Base-by-base conservation (phyloP, 371 early-diverging fungal genomes). In the Rhizopus arrhizus region DNA sequence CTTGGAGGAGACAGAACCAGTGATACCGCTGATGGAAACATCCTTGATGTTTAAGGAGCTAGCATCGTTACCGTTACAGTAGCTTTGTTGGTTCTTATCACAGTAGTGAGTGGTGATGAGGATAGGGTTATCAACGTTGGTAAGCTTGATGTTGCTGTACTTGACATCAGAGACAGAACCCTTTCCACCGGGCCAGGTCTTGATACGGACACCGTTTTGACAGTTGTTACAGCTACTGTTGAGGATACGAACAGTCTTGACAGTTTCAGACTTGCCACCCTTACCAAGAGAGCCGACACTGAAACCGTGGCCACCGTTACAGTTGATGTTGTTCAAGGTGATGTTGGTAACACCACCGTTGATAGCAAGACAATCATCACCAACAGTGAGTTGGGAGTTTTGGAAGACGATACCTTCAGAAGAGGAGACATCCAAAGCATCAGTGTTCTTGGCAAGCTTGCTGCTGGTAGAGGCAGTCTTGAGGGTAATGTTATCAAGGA, bases 181-280 rank as follows among this genome's bases (percentile, higher is more conserved):
- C 48, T 65, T 66, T 29, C 74, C 74, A 13, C 74, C 74, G 4
- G 68, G 61, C 74, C 74, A 74, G 16, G 72, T 71, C 69, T 74
- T 74, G 64, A 74, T 71, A 58, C 73, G 63, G 32, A 74, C 59
- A 61, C 74, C 74, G 41, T 71, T 74, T 56, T 71, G 71, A 42
- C 74, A 74, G 52, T 74, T 60, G 38, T 49, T 65, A 61, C 74
- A 74, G 6, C 36, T 56, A 47, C 63, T 66, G 41, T 63, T 32
- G 6, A 59, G 40, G 10, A 74, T 52, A 38, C 49, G 62, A 15
- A 74, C 55, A 42, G 52, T 61, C 15, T 54, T 52, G 35, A 74
- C 72, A 3, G 43, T 58, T 12, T 65, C 72, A 11, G 66, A 62
- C n/a, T 49, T 46, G 15, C 70, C 63, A n/a, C 64, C 69, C 58